These are phyloP conservation scores for Wickerhamiella dianesei DNA, from an alignment of 805 yeast genomes.

Conservation along the genomic window DNA sequence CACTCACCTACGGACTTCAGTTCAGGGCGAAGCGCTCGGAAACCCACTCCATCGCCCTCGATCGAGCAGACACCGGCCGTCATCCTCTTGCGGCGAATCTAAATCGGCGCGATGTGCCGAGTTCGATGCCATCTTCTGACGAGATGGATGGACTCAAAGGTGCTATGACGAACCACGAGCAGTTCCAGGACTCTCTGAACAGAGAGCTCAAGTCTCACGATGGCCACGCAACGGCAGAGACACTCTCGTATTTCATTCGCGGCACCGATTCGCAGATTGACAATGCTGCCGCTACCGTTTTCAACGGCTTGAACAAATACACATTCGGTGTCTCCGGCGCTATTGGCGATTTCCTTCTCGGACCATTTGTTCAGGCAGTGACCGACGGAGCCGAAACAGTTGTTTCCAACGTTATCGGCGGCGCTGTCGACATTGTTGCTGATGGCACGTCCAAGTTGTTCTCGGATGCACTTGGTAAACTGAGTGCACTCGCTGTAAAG, in stretches of 20 bases:
- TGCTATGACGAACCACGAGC: slow-evolving; percentile 14
- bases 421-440: slow-evolving; percentile 18
- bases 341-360: slow-evolving; percentile 19
- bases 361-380: slow-evolving; percentile 21
- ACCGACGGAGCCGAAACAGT: slow-evolving; percentile 25
- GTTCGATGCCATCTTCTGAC: slow-evolving; percentile 8
- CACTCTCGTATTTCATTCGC: slow-evolving; percentile 19
- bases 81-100: slow-evolving; percentile 10
- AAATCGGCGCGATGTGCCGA: slow-evolving; percentile 7
- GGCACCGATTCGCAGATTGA: slow-evolving; percentile 26
- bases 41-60: slow-evolving; percentile 11
- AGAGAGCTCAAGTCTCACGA: slow-evolving; percentile 11
- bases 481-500: slow-evolving; percentile 17
- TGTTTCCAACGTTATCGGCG: slow-evolving; percentile 20
- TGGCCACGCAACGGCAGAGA: slow-evolving; percentile 18
- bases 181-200: slow-evolving; percentile 15
- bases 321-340: slow-evolving; percentile 20
- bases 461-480: slow-evolving; percentile 13
- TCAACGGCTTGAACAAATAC: slow-evolving; percentile 11
- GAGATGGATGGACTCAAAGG: slow-evolving; percentile 12
- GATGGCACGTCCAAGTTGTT: slow-evolving; percentile 19
- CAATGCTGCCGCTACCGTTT: slow-evolving; percentile 19
- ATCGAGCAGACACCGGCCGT: slow-evolving; percentile 13
- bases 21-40: slow-evolving; percentile 1
- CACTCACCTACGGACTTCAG: slow-evolving; percentile 14